These are phyloP conservation scores for Phytophthora ohioensis DNA, from an alignment of 352 stramenopile genomes.

Conservation along the genomic window DNA sequence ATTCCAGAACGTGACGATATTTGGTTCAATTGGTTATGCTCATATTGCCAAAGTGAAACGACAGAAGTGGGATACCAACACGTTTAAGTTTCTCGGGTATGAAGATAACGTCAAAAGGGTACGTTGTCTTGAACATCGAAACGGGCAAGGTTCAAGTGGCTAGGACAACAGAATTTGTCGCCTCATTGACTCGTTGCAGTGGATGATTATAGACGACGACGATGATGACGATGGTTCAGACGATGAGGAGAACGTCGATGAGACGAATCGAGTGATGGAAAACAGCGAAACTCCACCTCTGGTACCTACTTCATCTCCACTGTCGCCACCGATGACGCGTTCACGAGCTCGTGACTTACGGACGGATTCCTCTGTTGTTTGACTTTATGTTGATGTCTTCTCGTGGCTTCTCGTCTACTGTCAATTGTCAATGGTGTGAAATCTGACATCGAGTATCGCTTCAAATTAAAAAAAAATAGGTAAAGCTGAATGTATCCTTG, in stretches of 20 bases:
- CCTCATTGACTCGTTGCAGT: not conserved
- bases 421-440: not conserved
- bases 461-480: not conserved
- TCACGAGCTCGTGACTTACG: not conserved
- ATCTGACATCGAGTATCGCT: not conserved
- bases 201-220: not conserved
- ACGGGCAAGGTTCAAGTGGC: not conserved
- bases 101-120: not conserved
- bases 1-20: not conserved
- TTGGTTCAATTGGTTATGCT: conserved; percentile 2
- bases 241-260: not conserved
- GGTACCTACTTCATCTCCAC: not conserved
- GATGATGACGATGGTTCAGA: not conserved
- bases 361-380: not conserved
- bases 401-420: not conserved
- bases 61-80: not conserved
- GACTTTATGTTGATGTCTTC: not conserved
- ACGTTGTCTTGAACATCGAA: not conserved
- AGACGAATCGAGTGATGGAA: not conserved
- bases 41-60: conserved; percentile 7
- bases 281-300: not conserved
- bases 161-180: not conserved
- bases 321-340: not conserved
- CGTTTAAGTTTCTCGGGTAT: not conserved
- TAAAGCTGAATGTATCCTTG: not conserved